phyloP scores from a whole-genome alignment of 2,329 filamentous ascomycete species.

The Cercospora sp. region DNA sequence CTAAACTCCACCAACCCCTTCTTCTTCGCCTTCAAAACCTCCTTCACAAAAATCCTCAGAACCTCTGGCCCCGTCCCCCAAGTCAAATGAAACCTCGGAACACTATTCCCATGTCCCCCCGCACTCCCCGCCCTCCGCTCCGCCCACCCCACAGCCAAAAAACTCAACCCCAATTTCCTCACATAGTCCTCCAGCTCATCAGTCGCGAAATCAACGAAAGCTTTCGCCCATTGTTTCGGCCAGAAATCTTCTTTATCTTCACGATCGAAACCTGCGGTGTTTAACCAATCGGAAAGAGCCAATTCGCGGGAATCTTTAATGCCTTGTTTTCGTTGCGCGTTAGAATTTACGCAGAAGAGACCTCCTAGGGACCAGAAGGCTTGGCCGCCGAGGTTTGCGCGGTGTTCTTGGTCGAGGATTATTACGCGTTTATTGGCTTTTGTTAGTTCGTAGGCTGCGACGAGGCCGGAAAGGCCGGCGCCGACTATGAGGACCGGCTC shows the following conservation, averaged over 20 bases:
- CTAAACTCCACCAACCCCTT: not conserved
- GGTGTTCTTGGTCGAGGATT: slow-evolving; percentile 5
- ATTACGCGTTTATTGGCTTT: slow-evolving; percentile 5
- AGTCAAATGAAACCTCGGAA: slow-evolving; percentile 5
- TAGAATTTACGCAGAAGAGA: slow-evolving; percentile 1
- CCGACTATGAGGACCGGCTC: not conserved
- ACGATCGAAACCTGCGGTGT: not conserved
- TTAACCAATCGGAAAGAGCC: not conserved
- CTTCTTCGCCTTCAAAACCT: not conserved
- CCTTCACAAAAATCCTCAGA: not conserved
- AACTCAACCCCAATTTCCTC: not conserved
- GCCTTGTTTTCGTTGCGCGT: not conserved
- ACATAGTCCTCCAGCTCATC: slow-evolving; percentile 2
- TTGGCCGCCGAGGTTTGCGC: slow-evolving; percentile 1
- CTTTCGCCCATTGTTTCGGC: slow-evolving; percentile 2
- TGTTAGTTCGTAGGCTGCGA: slow-evolving; percentile 6
- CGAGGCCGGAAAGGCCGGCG: slow-evolving; percentile 5
- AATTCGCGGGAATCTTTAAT: slow-evolving; percentile 4
- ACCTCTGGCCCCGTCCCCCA: slow-evolving; percentile 3
- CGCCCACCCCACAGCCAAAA: slow-evolving; percentile 2
- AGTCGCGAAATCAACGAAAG: not conserved
- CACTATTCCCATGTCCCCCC: slow-evolving; percentile 1
- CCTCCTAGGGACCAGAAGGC: slow-evolving; percentile 4
- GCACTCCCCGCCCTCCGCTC: not conserved
- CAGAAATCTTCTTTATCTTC: slow-evolving; percentile 1